Percentiles rank a stretch among this genome's conserved stretches.
Evolutionary conservation across 129 eudicot species (phyloP).

Genomic region (Artemisia tridentata): DNA sequence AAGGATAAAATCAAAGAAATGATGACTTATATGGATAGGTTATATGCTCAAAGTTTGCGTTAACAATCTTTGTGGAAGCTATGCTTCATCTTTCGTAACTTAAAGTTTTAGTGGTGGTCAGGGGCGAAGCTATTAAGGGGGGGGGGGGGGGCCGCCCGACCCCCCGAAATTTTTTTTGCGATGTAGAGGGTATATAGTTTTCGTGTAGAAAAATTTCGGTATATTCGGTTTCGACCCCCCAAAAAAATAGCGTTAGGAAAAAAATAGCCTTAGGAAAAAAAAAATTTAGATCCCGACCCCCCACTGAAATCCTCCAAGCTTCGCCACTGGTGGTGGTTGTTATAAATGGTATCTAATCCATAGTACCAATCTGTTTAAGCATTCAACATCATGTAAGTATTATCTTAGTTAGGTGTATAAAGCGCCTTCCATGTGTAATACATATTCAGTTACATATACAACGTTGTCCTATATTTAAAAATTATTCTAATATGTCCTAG

Average conservation of each 20-base stretch:
- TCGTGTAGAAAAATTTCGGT: no score
- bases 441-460: background rate
- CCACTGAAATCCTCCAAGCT: no score
- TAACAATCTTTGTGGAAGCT: constrained; percentile 15
- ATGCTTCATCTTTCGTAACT: background rate
- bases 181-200: no score
- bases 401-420: constrained; percentile 1
- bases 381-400: background rate
- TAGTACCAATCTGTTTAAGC: background rate
- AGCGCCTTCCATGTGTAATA: constrained; percentile 1
- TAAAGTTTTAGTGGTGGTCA: background rate
- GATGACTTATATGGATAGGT: background rate
- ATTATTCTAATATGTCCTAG: background rate
- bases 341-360: constrained; percentile 9
- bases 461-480: no score
- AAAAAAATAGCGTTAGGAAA: no score
- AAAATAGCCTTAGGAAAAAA: no score
- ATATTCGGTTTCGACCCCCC: no score
- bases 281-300: no score
- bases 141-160: no score
- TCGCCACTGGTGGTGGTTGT: background rate
- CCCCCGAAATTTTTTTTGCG: no score
- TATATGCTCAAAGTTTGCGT: background rate
- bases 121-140: no score
- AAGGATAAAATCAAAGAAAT: constrained; percentile 7